Base-by-base conservation (phyloP, 441 rosid species). In the Croton laevigatus region DNA sequence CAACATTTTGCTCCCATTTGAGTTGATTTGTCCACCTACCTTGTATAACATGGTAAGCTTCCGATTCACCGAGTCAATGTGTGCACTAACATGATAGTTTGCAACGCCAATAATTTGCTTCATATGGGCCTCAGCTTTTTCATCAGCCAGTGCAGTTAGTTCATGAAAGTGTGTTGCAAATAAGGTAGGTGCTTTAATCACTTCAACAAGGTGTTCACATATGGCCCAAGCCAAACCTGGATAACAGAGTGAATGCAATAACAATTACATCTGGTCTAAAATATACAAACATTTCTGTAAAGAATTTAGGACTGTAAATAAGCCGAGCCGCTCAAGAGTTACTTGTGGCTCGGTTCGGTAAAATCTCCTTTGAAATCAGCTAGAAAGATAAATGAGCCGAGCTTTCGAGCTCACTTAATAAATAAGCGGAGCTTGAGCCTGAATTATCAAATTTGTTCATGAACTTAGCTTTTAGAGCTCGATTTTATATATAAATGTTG, bases 161-260 rank as follows among this genome's bases (percentile, higher is more conserved):
- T 96, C 99, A 72, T 93, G 99, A 80, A 96, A 96, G 85, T 96
- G 99, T 63, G 98, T 93, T 61, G 99, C 99, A 71, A 96, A 96
- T 71, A 96, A 74, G 13, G 97, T 88, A 22, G 99, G 98, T 37
- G 99, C 97, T 81, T 88, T 90, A 73, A 90, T 88, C 81, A 77
- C 96, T 83, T 88, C 87, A 71, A 91, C 87, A 71, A 96, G 85
- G 85, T 96, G 93, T 84, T 93, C 99, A 20, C 99, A 96, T 75
- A 96, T 96, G 71, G 97, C 99, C 99, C 99, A 93, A 7, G 99
- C 99, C 73, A 93, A 83, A 82, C 98, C 99, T 96, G 86, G 45
- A 46, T 7, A 62, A 8, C 71, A 66, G 19, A 59, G 38, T 16
- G 20, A 59, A 59, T 32, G 13, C 3, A 57, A 40, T 40, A 40